phyloP scores from a whole-genome alignment of 2,329 filamentous ascomycete species.

The Cladosporium sp. region DNA sequence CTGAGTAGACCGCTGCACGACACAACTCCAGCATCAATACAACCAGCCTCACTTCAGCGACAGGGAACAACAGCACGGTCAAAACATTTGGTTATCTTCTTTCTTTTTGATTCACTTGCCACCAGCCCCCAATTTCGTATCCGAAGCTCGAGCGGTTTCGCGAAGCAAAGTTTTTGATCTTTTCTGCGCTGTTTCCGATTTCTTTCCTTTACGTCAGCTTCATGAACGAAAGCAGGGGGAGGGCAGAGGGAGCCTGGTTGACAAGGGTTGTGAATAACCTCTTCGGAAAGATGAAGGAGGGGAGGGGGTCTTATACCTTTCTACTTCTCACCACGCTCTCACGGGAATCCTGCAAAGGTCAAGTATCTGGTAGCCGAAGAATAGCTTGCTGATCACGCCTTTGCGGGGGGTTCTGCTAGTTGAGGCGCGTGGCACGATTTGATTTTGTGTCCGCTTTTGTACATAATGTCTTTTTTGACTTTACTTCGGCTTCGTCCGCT shows the following conservation, averaged over 20 bases:
- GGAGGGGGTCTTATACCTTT: background rate
- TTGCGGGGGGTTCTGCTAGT: background rate
- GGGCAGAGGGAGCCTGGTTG: background rate
- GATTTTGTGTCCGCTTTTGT: constrained; percentile 14
- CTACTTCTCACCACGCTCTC: no score
- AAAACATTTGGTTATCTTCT: background rate
- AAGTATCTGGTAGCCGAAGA: constrained; percentile 12
- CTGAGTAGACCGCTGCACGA: constrained; percentile 4
- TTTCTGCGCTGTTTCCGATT: background rate
- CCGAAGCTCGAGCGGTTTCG: background rate
- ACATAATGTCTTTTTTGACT: constrained; percentile 23
- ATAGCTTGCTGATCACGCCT: constrained; percentile 10
- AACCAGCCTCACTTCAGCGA: background rate
- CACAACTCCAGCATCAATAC: background rate
- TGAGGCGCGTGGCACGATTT: background rate
- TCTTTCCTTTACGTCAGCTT: background rate
- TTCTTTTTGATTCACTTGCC: background rate
- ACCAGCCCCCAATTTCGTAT: background rate
- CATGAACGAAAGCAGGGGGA: background rate
- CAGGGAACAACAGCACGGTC: constrained; percentile 10
- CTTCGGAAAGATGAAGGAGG: background rate
- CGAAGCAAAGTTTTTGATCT: constrained; percentile 1
- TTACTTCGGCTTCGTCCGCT: background rate
- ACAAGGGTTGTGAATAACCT: constrained; percentile 7
- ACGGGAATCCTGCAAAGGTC: background rate